Percentiles rank a stretch among this genome's conserved stretches.
phyloP scores from a whole-genome alignment of 805 yeast genomes.

The Candida takata region DNA sequence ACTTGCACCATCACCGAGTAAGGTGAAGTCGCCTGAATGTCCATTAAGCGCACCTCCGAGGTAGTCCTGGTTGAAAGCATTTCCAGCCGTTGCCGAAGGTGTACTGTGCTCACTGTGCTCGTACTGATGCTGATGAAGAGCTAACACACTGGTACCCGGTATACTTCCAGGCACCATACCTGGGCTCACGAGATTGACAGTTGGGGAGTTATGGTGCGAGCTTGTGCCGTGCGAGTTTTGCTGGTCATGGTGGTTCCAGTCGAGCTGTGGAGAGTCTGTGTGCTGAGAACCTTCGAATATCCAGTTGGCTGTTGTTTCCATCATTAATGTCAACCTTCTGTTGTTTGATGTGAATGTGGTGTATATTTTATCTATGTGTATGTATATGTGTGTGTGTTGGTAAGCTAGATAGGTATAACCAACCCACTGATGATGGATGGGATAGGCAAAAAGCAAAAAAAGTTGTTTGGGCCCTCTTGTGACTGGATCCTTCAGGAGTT shows the following conservation, averaged over 20 bases:
- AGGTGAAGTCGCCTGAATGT: background rate
- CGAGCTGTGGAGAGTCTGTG: conserved; percentile 1
- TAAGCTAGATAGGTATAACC: no score
- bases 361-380: no score
- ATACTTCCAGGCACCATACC: no score
- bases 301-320: conserved; percentile 3
- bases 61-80: background rate
- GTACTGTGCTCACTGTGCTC: background rate
- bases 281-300: conserved; percentile 2
- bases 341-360: no score
- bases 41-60: background rate
- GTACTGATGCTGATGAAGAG: background rate
- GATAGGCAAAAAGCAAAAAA: no score
- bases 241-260: background rate
- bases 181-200: background rate
- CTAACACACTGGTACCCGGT: no score
- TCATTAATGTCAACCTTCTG: background rate
- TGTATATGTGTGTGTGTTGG: no score
- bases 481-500: background rate
- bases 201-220: background rate
- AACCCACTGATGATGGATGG: no score
- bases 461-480: no score
- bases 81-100: background rate
- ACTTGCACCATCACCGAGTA: no score
- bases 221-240: no score